These are phyloP conservation scores for Penicillium maclennaniae DNA, from an alignment of 495 filamentous ascomycete genomes.

Conservation along the genomic window DNA sequence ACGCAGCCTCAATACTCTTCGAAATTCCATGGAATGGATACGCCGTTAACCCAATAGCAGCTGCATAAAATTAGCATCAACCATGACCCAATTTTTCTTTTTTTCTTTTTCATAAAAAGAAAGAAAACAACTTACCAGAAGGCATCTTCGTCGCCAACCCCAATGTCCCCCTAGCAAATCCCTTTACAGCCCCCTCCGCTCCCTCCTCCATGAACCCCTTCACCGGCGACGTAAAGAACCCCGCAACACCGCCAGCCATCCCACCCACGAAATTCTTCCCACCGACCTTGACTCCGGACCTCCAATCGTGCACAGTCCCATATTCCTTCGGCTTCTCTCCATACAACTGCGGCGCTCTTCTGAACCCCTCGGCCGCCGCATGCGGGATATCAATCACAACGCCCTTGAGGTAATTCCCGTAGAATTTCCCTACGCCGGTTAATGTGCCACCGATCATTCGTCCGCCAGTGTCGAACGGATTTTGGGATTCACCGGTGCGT, in stretches of 20 bases:
- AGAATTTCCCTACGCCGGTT: conserved; percentile 33
- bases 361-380: conserved; percentile 75
- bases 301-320: conserved; percentile 33
- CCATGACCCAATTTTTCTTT: no score
- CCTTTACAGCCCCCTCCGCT: conserved; percentile 56
- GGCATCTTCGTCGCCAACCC: conserved; percentile 65
- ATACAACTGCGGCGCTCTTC: conserved; percentile 75
- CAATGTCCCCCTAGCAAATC: conserved; percentile 68
- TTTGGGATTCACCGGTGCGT: neutral
- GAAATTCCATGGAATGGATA: conserved; percentile 28
- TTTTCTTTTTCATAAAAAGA: no score
- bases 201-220: conserved; percentile 58
- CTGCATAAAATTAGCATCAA: conserved; percentile 12
- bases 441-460: conserved; percentile 27
- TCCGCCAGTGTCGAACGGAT: conserved; percentile 12
- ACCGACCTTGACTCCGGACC: conserved; percentile 29
- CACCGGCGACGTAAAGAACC: conserved; percentile 61
- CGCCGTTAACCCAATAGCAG: conserved; percentile 24
- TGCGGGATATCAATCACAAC: conserved; percentile 62
- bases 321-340: conserved; percentile 53
- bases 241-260: conserved; percentile 69
- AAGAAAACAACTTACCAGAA: conserved; percentile 22
- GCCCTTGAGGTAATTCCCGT: conserved; percentile 26
- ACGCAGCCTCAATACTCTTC: conserved; percentile 26
- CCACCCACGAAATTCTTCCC: conserved; percentile 64